Base-by-base conservation (phyloP, 495 filamentous ascomycete genomes). In the Penicillium arizonense region DNA sequence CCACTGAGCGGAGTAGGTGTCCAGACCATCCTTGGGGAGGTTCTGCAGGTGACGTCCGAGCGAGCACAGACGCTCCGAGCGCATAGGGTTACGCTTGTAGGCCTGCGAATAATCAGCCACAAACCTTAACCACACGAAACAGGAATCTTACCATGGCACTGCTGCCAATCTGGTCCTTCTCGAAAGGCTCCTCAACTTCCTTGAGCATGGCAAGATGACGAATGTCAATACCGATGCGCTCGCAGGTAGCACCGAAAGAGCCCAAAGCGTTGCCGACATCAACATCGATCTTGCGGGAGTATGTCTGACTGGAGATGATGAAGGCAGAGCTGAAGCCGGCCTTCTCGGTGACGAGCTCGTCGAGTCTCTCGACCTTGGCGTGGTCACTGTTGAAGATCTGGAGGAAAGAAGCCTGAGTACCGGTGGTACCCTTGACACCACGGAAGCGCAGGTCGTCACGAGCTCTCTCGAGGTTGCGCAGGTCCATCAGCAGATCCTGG, bases 51-150 rank as follows among this genome's bases (percentile, higher is more conserved):
- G 76, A 88, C 89, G 84, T 33, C 87, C 87, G 10, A 98, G 82
- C 16, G 81, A 81, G 70, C 81, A 90, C 51, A 96, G 82, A 56
- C 92, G 81, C 73, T 98, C 94, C 36, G 78, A 88, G 37, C 92
- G 86, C 89, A 96, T 96, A 13, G 88, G 88, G 71, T 96, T 96
- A 43, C 87, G 78, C 76, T 96, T 97, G 75, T 94, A 97, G 8
- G 91, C 91, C 89, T 77, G 35, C 21, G 47, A 26, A 50, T 47
- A 8, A 23, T 69, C 72, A 62, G 65, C 48, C 53, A 39, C 41
- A 34, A 44, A 33, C 34, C 20, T 40, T 35, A 50, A 38, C 26
- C 18, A 53, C 10, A 37, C 13, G 28, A 40, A 55, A 3, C 10
- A 37, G 13, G 12, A 24, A 18, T 59, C 73, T 54, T 26, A 76